Evolutionary conservation across 371 early-diverging fungal species (phyloP).

Genomic region (Sporodiniella umbellata): DNA sequence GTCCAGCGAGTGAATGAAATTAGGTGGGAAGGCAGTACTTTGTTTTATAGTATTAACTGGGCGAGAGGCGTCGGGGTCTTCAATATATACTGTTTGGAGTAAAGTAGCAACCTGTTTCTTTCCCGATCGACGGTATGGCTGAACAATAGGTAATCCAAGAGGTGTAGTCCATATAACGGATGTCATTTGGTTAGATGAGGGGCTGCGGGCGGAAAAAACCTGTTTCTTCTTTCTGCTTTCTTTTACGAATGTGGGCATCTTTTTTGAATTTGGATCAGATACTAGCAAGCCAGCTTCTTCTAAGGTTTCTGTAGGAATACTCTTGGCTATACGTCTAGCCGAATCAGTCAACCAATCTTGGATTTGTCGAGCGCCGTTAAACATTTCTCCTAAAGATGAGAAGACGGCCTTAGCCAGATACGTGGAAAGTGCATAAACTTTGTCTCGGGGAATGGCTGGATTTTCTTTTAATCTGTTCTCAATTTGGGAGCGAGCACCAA

Average conservation of each 20-base stretch:
- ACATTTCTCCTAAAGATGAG: constrained; percentile 84
- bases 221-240: constrained; percentile 18
- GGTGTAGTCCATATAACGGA: constrained; percentile 98
- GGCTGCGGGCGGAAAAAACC: constrained; percentile 47
- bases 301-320: constrained; percentile 66
- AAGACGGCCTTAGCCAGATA: constrained; percentile 88
- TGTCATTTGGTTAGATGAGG: constrained; percentile 65
- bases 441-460: constrained; percentile 55
- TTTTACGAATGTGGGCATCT: neutral
- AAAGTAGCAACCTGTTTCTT: constrained; percentile 67
- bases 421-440: constrained; percentile 51
- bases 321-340: constrained; percentile 80
- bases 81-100: constrained; percentile 78
- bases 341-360: constrained; percentile 94
- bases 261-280: constrained; percentile 2
- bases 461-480: constrained; percentile 74
- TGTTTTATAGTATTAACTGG: constrained; percentile 92
- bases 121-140: constrained; percentile 87
- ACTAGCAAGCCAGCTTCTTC: constrained; percentile 39
- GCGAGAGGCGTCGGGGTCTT: constrained; percentile 65
- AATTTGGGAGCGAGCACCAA: constrained; percentile 93
- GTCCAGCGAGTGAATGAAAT: constrained; percentile 97
- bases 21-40: constrained; percentile 96
- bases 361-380: constrained; percentile 84
- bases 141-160: constrained; percentile 91